phyloP scores from a whole-genome alignment of 1,139 yeast genomes.

The Entelexis sorbosivorans region DNA sequence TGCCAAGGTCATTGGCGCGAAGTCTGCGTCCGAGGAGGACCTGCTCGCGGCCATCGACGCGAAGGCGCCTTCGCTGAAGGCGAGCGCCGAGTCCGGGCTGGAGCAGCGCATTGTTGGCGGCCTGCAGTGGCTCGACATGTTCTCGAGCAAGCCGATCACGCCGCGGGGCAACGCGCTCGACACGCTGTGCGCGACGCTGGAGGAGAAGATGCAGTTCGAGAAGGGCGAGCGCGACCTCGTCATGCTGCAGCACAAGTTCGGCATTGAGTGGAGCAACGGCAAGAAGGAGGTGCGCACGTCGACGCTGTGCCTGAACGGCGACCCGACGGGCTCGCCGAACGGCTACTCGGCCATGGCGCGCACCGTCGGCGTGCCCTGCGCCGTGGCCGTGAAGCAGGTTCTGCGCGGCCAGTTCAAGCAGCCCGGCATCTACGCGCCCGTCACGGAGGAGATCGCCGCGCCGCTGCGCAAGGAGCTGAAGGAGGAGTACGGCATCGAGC shows the following conservation, averaged over 20 bases:
- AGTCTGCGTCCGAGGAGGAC: conserved; percentile 59
- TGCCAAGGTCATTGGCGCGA: conserved; percentile 61
- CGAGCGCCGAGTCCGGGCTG: conserved; percentile 45
- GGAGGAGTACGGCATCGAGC: conserved; percentile 77
- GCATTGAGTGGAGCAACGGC: conserved; percentile 94
- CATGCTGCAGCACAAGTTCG: conserved; percentile 92
- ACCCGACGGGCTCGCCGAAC: conserved; percentile 40
- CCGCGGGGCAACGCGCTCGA: conserved; percentile 94
- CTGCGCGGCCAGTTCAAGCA: conserved; percentile 68
- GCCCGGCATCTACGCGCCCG: conserved; percentile 88
- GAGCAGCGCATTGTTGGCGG: conserved; percentile 81
- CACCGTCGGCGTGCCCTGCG: conserved; percentile 96
- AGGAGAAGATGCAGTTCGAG: conserved; percentile 90
- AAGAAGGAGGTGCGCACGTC: conserved; percentile 83
- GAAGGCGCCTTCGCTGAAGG: conserved; percentile 63
- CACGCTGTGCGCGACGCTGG: conserved; percentile 91
- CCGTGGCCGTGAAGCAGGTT: conserved; percentile 83
- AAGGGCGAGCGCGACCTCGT: conserved; percentile 93
- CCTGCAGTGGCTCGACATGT: conserved; percentile 86
- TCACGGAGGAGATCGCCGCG: conserved; percentile 77
- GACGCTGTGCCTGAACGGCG: conserved; percentile 89
- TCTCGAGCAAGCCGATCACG: conserved; percentile 60
- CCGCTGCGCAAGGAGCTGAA: conserved; percentile 86
- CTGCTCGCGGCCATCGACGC: conserved; percentile 62
- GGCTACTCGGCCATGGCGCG: conserved; percentile 99